Conservation (phyloP, 225 moss, liverwort and hornwort genomes). For the Physcomitrellopsis africana region DNA sequence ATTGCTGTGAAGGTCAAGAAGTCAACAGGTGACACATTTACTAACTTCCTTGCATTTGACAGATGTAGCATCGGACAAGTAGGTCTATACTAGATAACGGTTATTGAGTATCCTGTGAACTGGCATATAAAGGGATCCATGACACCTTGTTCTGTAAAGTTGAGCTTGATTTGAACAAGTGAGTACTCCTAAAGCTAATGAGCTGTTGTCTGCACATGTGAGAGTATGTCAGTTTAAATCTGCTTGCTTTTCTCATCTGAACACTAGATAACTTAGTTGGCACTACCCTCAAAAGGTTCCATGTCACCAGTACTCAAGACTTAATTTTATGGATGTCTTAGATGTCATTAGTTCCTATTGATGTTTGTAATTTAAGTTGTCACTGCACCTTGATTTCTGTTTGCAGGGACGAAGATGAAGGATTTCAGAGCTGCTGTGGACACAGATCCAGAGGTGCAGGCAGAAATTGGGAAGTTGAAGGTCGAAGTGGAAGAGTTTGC, state of each 20-base stretch:
- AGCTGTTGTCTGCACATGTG: no score
- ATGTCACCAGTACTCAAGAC: no score
- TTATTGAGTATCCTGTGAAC: no score
- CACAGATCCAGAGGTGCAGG: constrained; percentile 53
- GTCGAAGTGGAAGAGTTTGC: constrained; percentile 80
- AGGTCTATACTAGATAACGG: no score
- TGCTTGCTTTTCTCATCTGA: no score
- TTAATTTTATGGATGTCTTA: background rate
- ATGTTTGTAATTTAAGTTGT: background rate
- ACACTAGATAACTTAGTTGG: no score
- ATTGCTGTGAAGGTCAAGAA: constrained; percentile 83
- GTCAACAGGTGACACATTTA: constrained; percentile 48
- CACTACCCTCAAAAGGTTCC: no score
- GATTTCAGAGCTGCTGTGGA: constrained; percentile 89
- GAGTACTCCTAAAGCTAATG: no score
- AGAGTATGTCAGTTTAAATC: no score
- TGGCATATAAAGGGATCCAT: no score
- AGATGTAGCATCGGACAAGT: background rate
- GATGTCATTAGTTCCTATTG: background rate
- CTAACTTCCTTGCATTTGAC: background rate
- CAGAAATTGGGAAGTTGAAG: constrained; percentile 65
- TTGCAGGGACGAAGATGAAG: constrained; percentile 78
- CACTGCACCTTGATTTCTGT: background rate
- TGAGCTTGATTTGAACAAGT: no score
- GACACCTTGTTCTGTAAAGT: no score